These are phyloP conservation scores for Termitomyces sp. DNA, from an alignment of 768 basidiomycete species.

Conservation along the genomic window DNA sequence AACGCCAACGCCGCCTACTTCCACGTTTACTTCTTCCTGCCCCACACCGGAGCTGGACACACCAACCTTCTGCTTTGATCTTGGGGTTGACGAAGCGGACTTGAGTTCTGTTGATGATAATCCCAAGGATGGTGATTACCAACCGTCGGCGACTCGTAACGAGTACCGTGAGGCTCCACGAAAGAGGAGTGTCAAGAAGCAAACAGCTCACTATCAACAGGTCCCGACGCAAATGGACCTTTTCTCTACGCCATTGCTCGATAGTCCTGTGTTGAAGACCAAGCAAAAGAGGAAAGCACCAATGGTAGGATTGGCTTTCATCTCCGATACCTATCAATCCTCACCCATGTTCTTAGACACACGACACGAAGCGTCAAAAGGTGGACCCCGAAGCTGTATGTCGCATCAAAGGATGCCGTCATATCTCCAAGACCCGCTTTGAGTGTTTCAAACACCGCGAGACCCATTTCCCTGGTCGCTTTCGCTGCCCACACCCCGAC, in stretches of 20 bases:
- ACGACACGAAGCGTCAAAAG: conserved; percentile 11
- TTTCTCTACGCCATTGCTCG: background rate
- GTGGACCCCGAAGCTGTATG: conserved; percentile 14
- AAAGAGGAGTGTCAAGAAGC: background rate
- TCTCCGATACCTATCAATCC: background rate
- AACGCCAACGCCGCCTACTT: background rate
- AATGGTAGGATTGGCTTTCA: background rate
- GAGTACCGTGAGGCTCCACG: background rate
- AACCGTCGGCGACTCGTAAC: background rate
- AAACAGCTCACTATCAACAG: background rate
- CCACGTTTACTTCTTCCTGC: conserved; percentile 1
- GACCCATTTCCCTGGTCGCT: conserved; percentile 19
- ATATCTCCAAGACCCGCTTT: conserved; percentile 16
- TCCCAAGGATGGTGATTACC: conserved; percentile 9
- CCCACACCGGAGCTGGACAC: background rate
- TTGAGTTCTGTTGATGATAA: conserved; percentile 5
- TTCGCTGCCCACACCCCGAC: conserved; percentile 14
- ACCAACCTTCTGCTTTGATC: background rate
- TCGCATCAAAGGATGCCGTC: conserved; percentile 16
- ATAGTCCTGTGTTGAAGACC: background rate
- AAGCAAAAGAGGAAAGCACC: conserved; percentile 9
- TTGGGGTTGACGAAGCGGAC: conserved; percentile 4
- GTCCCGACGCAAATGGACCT: background rate
- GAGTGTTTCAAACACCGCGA: conserved; percentile 21
- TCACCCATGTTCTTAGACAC: background rate